Evolutionary conservation across 352 stramenopile species (phyloP), one percentile per base, ranked within the genome.

Genomic region (Vaucheria bursata): DNA sequence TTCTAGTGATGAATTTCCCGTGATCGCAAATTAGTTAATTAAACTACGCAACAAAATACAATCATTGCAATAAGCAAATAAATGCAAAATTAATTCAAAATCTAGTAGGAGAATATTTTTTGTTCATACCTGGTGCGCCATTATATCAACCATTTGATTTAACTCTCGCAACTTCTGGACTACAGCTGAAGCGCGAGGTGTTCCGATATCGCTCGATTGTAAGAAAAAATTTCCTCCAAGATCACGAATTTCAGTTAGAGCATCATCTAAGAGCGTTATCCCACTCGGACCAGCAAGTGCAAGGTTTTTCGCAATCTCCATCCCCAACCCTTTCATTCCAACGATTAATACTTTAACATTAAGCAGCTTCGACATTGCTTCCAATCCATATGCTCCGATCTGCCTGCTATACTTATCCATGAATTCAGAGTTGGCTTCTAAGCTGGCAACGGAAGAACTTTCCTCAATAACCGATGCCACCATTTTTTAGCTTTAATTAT

Each of bases 201-300:
- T 83, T 1, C 83, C 83, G n/a, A 84, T 71, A 52, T 87, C 79
- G 8, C 64, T 39, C 80, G 95, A 89, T 45, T 86, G 87, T 12
- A 97, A 81, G 78, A 96, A 97, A 74, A 97, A 97, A 78, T 97
- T 97, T n/a, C 81, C 80, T 33, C 92, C 92, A n/a, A 95, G 80
- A 81, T 97, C 92, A 74, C 90, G 90, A 18, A 91, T 86, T 77
- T 91, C 86, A 25, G 88, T 84, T 31, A 87, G 80, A 18, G 86
- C 84, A 71, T 95, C 86, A 80, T 89, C 85, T 37, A 91, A 88
- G 69, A 96, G 85, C 69, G 90, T 96, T 74, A 97, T 90, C 71
- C 81, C 84, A 7, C 90, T 88, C 7, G 91, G 90, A 8, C 92
- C 92, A 6, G 91, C 91, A 33, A 97, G 87, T 64, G 94, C 92